phyloP scores from a whole-genome alignment of 208 protist genomes.

The Porcisia deanei region DNA sequence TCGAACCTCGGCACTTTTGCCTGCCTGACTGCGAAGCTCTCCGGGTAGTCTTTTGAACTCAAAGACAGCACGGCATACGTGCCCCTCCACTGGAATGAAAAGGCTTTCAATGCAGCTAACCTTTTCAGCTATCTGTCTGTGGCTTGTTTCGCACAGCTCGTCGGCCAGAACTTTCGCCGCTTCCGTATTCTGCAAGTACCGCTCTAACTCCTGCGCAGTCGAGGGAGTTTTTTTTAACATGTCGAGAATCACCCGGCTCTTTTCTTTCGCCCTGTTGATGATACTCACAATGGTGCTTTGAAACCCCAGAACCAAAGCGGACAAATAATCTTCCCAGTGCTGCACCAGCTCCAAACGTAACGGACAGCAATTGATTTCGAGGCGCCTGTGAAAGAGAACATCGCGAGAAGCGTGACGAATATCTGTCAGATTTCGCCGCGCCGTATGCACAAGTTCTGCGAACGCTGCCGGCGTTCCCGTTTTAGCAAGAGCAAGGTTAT shows the following conservation, averaged over 20 bases:
- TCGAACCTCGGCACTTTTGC: constrained; percentile 37
- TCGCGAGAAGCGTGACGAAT: constrained; percentile 58
- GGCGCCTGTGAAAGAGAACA: constrained; percentile 73
- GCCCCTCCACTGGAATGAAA: constrained; percentile 55
- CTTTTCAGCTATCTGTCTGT: constrained; percentile 44
- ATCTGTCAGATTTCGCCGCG: constrained; percentile 45
- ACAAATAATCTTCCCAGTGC: constrained; percentile 60
- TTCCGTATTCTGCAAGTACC: constrained; percentile 40
- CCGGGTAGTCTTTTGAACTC: constrained; percentile 71
- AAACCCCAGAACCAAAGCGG: constrained; percentile 47
- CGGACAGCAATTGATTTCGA: constrained; percentile 62
- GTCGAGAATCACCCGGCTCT: constrained; percentile 38
- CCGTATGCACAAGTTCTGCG: constrained; percentile 27
- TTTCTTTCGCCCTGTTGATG: constrained; percentile 37
- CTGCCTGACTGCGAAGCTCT: constrained; percentile 30
- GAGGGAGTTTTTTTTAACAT: constrained; percentile 46
- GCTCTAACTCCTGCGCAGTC: constrained; percentile 77
- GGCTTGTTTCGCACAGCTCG: constrained; percentile 44
- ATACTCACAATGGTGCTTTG: constrained; percentile 40
- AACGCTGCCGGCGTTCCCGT: constrained; percentile 33
- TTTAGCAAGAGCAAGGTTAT: constrained; percentile 39
- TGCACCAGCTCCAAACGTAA: constrained; percentile 52
- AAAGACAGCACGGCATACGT: constrained; percentile 55
- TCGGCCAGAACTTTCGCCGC: constrained; percentile 44
- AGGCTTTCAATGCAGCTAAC: constrained; percentile 73